Evolutionary conservation across 192 early-diverging fungal species (phyloP), one percentile per base, ranked within the genome.

Genomic region (Tieghemiomyces parasiticus): DNA sequence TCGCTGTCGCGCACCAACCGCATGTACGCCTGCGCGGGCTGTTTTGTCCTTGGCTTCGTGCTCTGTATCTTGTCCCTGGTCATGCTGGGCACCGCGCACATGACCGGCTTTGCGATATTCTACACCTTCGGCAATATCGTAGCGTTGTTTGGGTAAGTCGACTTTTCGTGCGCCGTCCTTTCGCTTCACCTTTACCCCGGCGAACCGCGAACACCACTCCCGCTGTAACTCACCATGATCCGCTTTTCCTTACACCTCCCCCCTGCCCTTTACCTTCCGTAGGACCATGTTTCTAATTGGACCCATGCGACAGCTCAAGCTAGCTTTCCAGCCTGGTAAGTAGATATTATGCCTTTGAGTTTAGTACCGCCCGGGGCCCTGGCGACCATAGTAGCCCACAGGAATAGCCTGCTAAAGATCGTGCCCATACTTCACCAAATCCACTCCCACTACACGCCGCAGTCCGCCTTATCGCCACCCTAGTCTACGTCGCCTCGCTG

Each of bases 51-150:
- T 6, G 94, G 94, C 0, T 83, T 92, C 59, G 61, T 88, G 14
- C 73, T 97, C 63, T 82, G 81, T 19, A 68, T 93, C 58, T 59
- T 93, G 64, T 87, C 89, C 31, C 62, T 71, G 25, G 16, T 60
- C 22, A 31, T 25, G 14, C 30, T 46, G 14, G 33, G 44, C 73
- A 64, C 79, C 26, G 82, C 75, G 8, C 69, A 80, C 35, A 61
- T 90, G 48, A 65, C 78, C 10, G 80, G 76, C 8, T 97, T 95
- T 79, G 94, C 94, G 25, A 74, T 92, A 38, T 74, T 93, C 46
- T 97, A 95, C 67, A 89, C 88, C 46, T 61, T 91, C 19, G 94
- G 94, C 49, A 97, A 97, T 67, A 61, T 94, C 24, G 59, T 94
- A 24, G 89, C 91, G 31, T 63, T 97, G 58, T 53, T 88, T 58